Percentiles rank a stretch among this genome's conserved stretches.
These are phyloP conservation scores for Biscogniauxia mediterranea DNA, from an alignment of 2,329 filamentous ascomycete species.

Conservation along the genomic window DNA sequence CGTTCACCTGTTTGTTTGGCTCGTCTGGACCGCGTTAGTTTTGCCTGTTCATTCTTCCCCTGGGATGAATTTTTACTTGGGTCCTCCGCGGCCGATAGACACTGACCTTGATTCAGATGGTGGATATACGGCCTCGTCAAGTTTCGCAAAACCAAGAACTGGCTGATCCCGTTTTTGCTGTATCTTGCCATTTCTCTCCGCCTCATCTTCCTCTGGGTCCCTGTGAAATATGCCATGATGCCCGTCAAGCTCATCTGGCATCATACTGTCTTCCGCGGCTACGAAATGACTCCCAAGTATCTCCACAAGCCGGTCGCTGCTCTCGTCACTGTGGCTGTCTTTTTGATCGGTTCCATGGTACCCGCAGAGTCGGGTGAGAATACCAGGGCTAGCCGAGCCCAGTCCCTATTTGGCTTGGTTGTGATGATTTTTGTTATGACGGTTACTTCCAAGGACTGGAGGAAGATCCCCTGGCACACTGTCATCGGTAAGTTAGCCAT, in stretches of 20 bases:
- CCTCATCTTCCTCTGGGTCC: slow-evolving; percentile 70
- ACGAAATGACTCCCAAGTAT: slow-evolving; percentile 63
- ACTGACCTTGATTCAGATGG: slow-evolving; percentile 33
- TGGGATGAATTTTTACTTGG: not conserved
- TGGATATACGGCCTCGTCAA: slow-evolving; percentile 51
- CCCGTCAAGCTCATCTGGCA: slow-evolving; percentile 69
- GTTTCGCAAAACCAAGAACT: slow-evolving; percentile 68
- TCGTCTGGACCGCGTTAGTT: slow-evolving; percentile 37
- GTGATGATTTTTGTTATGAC: slow-evolving; percentile 70
- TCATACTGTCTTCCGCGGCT: slow-evolving; percentile 58
- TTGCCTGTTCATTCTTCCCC: not conserved
- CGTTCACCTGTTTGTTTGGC: slow-evolving; percentile 44
- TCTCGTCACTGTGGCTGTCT: slow-evolving; percentile 62
- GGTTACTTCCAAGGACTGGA: slow-evolving; percentile 68
- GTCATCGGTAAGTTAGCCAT: slow-evolving; percentile 60
- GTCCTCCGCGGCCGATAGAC: not conserved
- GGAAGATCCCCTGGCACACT: slow-evolving; percentile 66
- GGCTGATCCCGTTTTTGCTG: slow-evolving; percentile 80
- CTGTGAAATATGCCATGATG: slow-evolving; percentile 62
- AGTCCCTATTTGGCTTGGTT: slow-evolving; percentile 75
- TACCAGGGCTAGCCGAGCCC: slow-evolving; percentile 73
- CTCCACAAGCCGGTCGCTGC: slow-evolving; percentile 63
- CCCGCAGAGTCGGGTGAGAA: slow-evolving; percentile 72
- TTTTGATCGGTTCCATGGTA: slow-evolving; percentile 76
- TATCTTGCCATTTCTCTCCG: slow-evolving; percentile 75